Conservation (phyloP, 2,329 filamentous ascomycete genomes). For the Chaetomium strumarium region DNA sequence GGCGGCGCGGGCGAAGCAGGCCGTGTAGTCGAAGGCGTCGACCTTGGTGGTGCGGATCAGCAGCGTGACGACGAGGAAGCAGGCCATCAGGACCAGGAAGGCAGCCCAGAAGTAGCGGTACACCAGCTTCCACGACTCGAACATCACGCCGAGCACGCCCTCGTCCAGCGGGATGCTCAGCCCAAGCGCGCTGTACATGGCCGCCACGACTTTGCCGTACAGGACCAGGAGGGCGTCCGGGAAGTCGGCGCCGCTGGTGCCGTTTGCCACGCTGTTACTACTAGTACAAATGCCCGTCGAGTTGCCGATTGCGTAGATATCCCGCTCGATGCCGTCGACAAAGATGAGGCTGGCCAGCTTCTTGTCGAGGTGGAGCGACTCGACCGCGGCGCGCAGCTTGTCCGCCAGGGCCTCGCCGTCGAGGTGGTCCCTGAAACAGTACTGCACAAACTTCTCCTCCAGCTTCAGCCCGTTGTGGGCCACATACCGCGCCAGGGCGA, state of each 20-base stretch:
- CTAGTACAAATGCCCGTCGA: slow-evolving; percentile 14
- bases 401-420: slow-evolving; percentile 8
- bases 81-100: slow-evolving; percentile 12
- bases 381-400: slow-evolving; percentile 2
- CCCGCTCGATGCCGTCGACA: slow-evolving; percentile 5
- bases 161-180: slow-evolving; percentile 9
- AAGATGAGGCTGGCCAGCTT: slow-evolving; percentile 13
- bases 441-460: slow-evolving; percentile 7
- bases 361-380: slow-evolving; percentile 15
- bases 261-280: background rate
- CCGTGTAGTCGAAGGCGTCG: slow-evolving; percentile 12
- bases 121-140: slow-evolving; percentile 19
- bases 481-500: slow-evolving; percentile 17
- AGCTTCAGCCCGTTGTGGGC: background rate
- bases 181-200: slow-evolving; percentile 16
- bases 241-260: background rate
- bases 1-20: slow-evolving; percentile 6
- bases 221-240: background rate
- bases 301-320: slow-evolving; percentile 6
- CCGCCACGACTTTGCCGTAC: slow-evolving; percentile 1
- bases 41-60: slow-evolving; percentile 15
- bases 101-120: slow-evolving; percentile 20
- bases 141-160: slow-evolving; percentile 11
- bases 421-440: slow-evolving; percentile 17
- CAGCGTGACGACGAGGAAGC: slow-evolving; percentile 16